Percentiles rank a stretch among this genome's conserved stretches.
phyloP scores from a whole-genome alignment of 768 basidiomycete species.

The Cystofilobasidium ferigula region DNA sequence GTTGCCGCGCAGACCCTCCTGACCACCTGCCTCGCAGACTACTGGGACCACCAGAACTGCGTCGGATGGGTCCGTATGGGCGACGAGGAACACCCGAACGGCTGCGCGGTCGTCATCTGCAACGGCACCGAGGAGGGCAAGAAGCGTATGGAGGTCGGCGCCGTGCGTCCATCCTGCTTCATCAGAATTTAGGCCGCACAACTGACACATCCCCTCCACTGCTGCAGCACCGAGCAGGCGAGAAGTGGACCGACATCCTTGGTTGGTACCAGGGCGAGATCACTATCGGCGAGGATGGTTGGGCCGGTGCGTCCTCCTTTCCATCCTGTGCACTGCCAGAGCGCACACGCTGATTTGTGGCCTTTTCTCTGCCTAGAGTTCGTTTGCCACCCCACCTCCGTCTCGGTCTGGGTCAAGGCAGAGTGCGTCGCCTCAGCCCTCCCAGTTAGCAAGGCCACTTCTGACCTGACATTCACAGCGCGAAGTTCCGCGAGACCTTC shows the following conservation, averaged over 20 bases:
- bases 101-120: slow-evolving; percentile 37
- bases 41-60: slow-evolving; percentile 37
- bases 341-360: not conserved
- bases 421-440: slow-evolving; percentile 13
- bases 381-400: slow-evolving; percentile 38
- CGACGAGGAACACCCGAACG: slow-evolving; percentile 38
- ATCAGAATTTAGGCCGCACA: slow-evolving; percentile 17
- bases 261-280: slow-evolving; percentile 44
- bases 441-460: not conserved
- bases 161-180: slow-evolving; percentile 25
- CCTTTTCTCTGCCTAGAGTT: slow-evolving; percentile 33
- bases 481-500: slow-evolving; percentile 41
- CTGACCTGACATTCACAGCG: slow-evolving; percentile 27
- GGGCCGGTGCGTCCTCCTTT: not conserved
- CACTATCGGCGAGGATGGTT: slow-evolving; percentile 40
- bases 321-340: not conserved
- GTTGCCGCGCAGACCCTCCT: not conserved
- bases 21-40: slow-evolving; percentile 32
- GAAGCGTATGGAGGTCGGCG: slow-evolving; percentile 39
- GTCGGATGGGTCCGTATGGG: slow-evolving; percentile 43
- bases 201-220: not conserved
- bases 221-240: slow-evolving; percentile 40
- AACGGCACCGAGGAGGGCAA: slow-evolving; percentile 28
- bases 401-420: slow-evolving; percentile 42
- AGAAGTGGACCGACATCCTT: slow-evolving; percentile 44